Evolutionary conservation across 345 rosid species (phyloP), one percentile per base, ranked within the genome.

Genomic region (Eucalyptus tenuipes): DNA sequence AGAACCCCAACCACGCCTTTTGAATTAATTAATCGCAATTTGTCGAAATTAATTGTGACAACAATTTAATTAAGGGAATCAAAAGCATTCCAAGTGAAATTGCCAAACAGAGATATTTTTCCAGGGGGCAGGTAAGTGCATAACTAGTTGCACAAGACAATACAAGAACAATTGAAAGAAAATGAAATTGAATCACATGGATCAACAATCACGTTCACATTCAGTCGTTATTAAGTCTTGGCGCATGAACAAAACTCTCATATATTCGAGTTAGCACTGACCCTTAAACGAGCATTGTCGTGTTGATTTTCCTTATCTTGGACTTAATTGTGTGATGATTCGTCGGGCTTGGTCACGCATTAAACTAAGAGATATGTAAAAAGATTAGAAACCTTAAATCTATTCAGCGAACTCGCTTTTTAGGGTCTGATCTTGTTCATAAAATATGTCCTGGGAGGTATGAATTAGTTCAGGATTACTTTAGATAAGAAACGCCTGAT

Each of bases 341-440:
- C 11, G 0, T 15, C 10, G 0, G 20, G 18, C 37, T 64, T 64
- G 2, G 6, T 64, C 37, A 17, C 11, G 20, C 37, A n/a, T n/a
- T 40, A 71, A 71, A 71, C 42, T 2, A 71, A 27, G 82, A 40
- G 27, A 37, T 18, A 37, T 16, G 4, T 5, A 37, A 71, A 37
- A 71, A 18, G 27, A 22, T 71, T 71, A 20, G 2, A 18, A 15
- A 71, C 82, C 47, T 10, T 75, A 17, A 75, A 75, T 75, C 47
- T 37, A 18, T 11, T 18, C 45, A 3, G 29, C 84, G 1, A 75
- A 20, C 47, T 40, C 7, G 16, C 47, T 40, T 40, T 75, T 3
- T 29, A 6, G 84, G 45, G 29, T 75, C 47, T 47, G 44, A 40
- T 40, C 47, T 3, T 75, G 84, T 40, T 20, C 84, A 6, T 75